Base-by-base conservation (phyloP, 352 stramenopile genomes). In the Pythium plurisporium region DNA sequence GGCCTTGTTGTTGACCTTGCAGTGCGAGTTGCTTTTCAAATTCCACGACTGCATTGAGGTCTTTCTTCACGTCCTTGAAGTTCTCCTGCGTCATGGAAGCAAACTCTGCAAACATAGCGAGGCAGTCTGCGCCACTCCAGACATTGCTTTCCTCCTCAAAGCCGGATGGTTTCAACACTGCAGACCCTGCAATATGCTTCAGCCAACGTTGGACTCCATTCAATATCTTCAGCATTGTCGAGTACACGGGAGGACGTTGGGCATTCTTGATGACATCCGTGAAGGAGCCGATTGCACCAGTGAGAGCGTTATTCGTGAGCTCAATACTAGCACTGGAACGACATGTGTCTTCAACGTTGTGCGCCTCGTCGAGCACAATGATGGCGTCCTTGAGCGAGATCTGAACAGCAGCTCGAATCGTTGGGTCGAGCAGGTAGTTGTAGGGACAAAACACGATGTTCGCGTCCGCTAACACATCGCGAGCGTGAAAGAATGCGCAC, bases 371-470 rank as follows among this genome's bases (percentile, higher is more conserved):
- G 37, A 95, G 69, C 27, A 95, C 73, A 22, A 95, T 63, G 38
- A 95, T 90, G 4, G 82, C 62, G 50, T 89, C 67, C 40, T 88
- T 79, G 0, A 94, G 67, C n/a, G 63, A 76, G 48, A 95, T 91
- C 3, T 65, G 67, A 0, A 92, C 72, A 2, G 86, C 72, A 5
- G 73, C 65, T 12, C 86, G 82, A 51, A 95, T 92, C 11, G 67
- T 69, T 30, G 86, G 84, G 49, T 94, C 75, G 33, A 95, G 58
- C 26, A 95, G 53, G 59, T 95, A 95, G 59, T 93, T 95, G 70
- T 95, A 95, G n/a, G 86, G 86, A 30, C 78, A 89, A 43, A 95
- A 94, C 10, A 94, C 72, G 33, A 95, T 87, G 43, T 91, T 78
- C 1, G 86, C 86, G 15, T 77, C 55, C 17, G 67, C 66, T 12